Base-by-base conservation (phyloP, 441 rosid species). In the Mallotus repandus region DNA sequence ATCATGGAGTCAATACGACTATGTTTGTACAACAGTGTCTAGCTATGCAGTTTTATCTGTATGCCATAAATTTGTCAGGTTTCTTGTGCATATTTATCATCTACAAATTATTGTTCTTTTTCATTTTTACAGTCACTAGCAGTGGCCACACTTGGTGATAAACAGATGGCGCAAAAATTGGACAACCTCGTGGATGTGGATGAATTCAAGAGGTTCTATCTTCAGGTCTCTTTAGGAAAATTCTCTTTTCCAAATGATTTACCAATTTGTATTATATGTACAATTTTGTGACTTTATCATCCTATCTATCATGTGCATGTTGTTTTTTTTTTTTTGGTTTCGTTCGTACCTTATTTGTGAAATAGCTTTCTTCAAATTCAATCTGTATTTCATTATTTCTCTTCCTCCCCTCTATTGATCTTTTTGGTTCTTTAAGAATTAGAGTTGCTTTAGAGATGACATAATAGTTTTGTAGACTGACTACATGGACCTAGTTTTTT, bases 91-190 rank as follows among this genome's bases (percentile, higher is more conserved):
- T 41, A 21, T 63, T 70, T 52, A 32, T 67, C 66, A 53, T 57
- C 50, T 52, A 49, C 3, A 9, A 56, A 29, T 29, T 29, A 29
- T 29, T 29, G 32, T 29, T 29, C 11, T 84, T 64, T 66, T 81
- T 43, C 78, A 50, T 78, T 54, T 19, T 84, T 82, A 71, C 85
- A 96, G 99, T 84, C 99, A 71, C 76, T 96, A 73, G 99, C 97
- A 35, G 98, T 93, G 84, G 98, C 87, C 80, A 96, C 99, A 9
- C 98, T 96, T 73, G 99, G 99, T 71, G 97, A 96, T 85, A 88
- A 74, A 81, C 98, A 91, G 77, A 96, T 96, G 99, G 99, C 98
- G 22, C 99, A 96, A 70, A 87, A 87, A 84, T 78, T 96, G 69
- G 99, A 96, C 81, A 96, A 86, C 79, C 98, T 96, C 81, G 92